Evolutionary conservation across 148 eudicot genomes (phyloP).

Genomic region (Heliamphora exappendiculata): DNA sequence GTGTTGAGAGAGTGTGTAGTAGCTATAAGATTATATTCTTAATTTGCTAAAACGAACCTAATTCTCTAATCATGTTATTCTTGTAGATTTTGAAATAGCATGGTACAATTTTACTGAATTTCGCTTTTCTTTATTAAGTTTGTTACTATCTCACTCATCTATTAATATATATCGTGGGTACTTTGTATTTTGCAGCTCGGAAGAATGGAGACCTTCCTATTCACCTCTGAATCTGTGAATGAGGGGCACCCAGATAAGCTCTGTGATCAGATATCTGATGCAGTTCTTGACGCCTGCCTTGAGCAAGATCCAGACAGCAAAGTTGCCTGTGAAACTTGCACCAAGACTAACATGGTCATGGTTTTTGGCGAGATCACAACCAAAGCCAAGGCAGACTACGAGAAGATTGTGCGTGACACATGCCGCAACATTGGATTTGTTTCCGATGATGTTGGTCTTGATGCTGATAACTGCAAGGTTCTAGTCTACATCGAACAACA

Average conservation of each 20-base stretch:
- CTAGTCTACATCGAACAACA: slow-evolving; percentile 26
- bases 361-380: slow-evolving; percentile 39
- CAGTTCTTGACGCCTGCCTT: slow-evolving; percentile 23
- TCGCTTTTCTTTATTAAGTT: neutral
- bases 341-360: slow-evolving; percentile 38
- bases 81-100: neutral
- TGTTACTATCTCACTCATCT: neutral
- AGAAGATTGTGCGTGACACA: slow-evolving; percentile 26
- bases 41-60: neutral
- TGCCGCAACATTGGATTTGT: slow-evolving; percentile 22
- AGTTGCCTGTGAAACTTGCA: slow-evolving; percentile 24
- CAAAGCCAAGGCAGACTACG: slow-evolving; percentile 31
- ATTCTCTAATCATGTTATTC: neutral
- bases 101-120: neutral
- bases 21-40: neutral
- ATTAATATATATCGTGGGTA: neutral
- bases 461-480: slow-evolving; percentile 37
- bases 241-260: slow-evolving; percentile 25
- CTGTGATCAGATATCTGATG: slow-evolving; percentile 25
- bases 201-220: slow-evolving; percentile 17
- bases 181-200: neutral
- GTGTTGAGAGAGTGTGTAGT: neutral
- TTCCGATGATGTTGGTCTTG: slow-evolving; percentile 31
- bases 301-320: slow-evolving; percentile 23
- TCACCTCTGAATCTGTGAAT: slow-evolving; percentile 21